These are phyloP conservation scores for Groenewaldozyma sp. DNA, from an alignment of 1,139 yeast species.

Conservation along the genomic window DNA sequence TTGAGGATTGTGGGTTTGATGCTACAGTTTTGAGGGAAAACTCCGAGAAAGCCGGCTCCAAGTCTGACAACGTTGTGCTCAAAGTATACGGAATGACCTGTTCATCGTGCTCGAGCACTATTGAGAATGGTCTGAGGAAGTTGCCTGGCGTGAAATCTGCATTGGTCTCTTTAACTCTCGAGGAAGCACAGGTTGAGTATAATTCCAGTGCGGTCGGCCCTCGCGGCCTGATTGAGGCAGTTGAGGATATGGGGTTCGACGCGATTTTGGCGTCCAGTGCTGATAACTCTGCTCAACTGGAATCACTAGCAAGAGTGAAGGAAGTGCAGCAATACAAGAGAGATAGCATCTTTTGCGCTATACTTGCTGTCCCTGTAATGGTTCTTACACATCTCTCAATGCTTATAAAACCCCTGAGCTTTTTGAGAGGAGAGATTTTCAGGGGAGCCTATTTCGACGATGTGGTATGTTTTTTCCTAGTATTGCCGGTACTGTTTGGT, in stretches of 20 bases:
- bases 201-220: slow-evolving; percentile 43
- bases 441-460: slow-evolving; percentile 37
- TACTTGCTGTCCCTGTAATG: slow-evolving; percentile 57
- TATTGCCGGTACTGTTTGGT: slow-evolving; percentile 60
- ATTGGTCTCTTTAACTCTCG: slow-evolving; percentile 33
- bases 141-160: slow-evolving; percentile 41
- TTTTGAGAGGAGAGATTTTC: slow-evolving; percentile 19
- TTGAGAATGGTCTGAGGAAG: slow-evolving; percentile 37
- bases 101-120: slow-evolving; percentile 46
- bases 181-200: slow-evolving; percentile 40
- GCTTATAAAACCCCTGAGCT: slow-evolving; percentile 19
- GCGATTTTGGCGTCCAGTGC: slow-evolving; percentile 36
- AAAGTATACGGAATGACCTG: slow-evolving; percentile 54
- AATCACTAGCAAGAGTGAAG: slow-evolving; percentile 54
- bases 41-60: neutral
- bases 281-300: slow-evolving; percentile 54
- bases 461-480: slow-evolving; percentile 50
- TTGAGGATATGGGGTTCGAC: slow-evolving; percentile 43
- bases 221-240: slow-evolving; percentile 43
- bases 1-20: slow-evolving; percentile 76
- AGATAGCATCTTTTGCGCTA: slow-evolving; percentile 43
- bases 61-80: slow-evolving; percentile 18
- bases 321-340: slow-evolving; percentile 66
- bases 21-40: slow-evolving; percentile 29
- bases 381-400: slow-evolving; percentile 44